Percentiles rank a stretch among this genome's conserved stretches.
Evolutionary conservation across 768 basidiomycete species (phyloP).

Genomic region (Artomyces pyxidatus): DNA sequence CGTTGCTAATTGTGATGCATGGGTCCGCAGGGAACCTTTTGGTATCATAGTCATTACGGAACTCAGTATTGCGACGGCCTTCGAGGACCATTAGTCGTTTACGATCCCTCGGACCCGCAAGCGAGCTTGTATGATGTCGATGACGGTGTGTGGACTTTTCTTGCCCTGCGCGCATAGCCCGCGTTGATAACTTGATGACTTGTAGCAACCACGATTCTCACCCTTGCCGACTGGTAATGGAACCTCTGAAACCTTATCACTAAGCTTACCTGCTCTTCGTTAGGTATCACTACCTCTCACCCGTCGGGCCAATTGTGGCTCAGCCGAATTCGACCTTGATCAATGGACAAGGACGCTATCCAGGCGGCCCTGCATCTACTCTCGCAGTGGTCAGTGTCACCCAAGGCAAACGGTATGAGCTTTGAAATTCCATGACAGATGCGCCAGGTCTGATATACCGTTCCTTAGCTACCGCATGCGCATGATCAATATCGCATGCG

Average conservation of each 20-base stretch:
- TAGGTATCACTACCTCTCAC: constrained; percentile 30
- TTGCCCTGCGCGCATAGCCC: not conserved
- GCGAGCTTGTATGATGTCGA: constrained; percentile 32
- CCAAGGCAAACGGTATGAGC: constrained; percentile 16
- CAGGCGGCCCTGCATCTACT: constrained; percentile 32
- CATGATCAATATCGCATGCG: constrained; percentile 42
- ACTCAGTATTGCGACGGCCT: constrained; percentile 30
- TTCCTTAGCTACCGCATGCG: constrained; percentile 40
- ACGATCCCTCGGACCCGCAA: constrained; percentile 34
- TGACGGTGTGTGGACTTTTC: constrained; percentile 21
- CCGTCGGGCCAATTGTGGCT: constrained; percentile 16
- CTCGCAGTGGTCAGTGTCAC: constrained; percentile 40
- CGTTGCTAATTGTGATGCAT: not conserved
- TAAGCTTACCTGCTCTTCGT: not conserved
- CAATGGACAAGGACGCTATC: constrained; percentile 41
- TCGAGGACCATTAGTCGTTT: constrained; percentile 29
- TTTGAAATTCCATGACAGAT: not conserved
- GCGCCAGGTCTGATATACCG: not conserved
- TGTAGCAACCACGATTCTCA: constrained; percentile 36
- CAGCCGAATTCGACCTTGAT: constrained; percentile 35
- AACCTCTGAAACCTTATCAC: not conserved
- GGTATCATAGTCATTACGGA: constrained; percentile 23
- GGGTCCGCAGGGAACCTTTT: constrained; percentile 16
- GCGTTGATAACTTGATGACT: constrained; percentile 6
- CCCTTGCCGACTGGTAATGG: constrained; percentile 41